Evolutionary conservation across 2,329 filamentous ascomycete species (phyloP).

Genomic region (Sarocladium brachiariae): DNA sequence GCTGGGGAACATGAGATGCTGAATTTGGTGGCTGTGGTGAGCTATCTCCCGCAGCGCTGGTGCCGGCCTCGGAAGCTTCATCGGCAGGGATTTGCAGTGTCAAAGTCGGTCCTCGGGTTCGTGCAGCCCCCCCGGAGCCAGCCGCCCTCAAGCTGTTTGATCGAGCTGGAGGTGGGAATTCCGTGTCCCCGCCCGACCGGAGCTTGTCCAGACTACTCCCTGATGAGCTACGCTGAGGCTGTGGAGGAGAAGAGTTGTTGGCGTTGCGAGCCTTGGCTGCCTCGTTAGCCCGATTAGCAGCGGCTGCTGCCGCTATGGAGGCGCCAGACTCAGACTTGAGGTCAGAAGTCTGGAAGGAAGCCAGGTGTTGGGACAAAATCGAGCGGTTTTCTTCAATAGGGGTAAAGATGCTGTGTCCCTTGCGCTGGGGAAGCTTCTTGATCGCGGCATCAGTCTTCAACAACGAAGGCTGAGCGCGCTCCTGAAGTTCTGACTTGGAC

Average conservation of each 20-base stretch:
- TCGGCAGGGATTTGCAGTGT: constrained; percentile 87
- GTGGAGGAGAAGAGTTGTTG: constrained; percentile 1
- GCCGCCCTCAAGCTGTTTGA: constrained; percentile 67
- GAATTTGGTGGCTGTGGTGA: constrained; percentile 53
- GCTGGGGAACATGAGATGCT: constrained; percentile 47
- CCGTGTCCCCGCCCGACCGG: constrained; percentile 39
- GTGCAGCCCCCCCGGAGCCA: constrained; percentile 49
- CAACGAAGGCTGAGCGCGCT: constrained; percentile 38
- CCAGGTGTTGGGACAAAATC: constrained; percentile 77
- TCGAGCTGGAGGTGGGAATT: constrained; percentile 64
- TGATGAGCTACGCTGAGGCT: constrained; percentile 40
- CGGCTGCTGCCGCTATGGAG: constrained; percentile 17
- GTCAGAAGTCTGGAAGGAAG: constrained; percentile 54
- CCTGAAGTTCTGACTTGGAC: constrained; percentile 40
- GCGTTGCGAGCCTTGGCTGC: constrained; percentile 16
- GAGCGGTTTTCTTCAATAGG: constrained; percentile 92
- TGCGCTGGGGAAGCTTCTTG: constrained; percentile 64
- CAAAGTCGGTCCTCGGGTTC: constrained; percentile 71
- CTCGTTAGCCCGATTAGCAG: constrained; percentile 19
- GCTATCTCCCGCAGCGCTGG: constrained; percentile 65
- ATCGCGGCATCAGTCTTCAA: constrained; percentile 46
- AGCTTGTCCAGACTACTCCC: constrained; percentile 38
- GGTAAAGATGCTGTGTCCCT: constrained; percentile 91
- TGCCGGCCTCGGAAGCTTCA: constrained; percentile 72
- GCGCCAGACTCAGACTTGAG: constrained; percentile 30